Conservation (phyloP, 768 basidiomycete species). For the Leucosporidium creatinivorum region DNA sequence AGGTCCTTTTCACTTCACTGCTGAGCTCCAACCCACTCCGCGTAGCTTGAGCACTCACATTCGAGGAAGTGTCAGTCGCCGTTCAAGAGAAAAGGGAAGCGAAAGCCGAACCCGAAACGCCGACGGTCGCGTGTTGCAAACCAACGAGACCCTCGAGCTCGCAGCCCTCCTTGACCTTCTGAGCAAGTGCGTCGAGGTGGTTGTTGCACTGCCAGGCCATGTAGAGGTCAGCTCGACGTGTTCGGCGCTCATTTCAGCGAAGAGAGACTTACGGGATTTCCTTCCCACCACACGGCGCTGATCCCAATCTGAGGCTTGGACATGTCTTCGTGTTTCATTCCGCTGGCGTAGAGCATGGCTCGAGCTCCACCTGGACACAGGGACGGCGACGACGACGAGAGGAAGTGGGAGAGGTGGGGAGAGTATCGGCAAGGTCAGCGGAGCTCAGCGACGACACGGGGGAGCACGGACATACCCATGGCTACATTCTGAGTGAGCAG, state of each 20-base stretch:
- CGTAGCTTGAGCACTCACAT: no score
- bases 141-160: constrained; percentile 72
- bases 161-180: constrained; percentile 74
- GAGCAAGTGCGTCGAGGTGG: constrained; percentile 71
- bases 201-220: constrained; percentile 62
- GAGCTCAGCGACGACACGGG: no score
- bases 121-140: constrained; percentile 39
- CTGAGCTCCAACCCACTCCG: no score
- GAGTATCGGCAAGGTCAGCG: no score
- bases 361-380: background rate
- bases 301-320: constrained; percentile 83
- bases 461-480: background rate
- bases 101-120: background rate
- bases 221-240: constrained; percentile 36
- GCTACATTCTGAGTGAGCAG: background rate
- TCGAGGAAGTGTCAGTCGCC: no score
- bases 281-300: constrained; percentile 51
- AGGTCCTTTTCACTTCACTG: no score
- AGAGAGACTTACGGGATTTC: background rate
- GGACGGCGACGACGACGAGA: background rate
- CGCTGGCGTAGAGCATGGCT: constrained; percentile 57
- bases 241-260: no score
- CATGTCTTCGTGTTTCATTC: constrained; percentile 71
- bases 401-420: background rate
- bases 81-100: no score